A percentile compares a stretch with the other conserved stretches of the same genome.
Evolutionary conservation across 2,329 filamentous ascomycete genomes (phyloP).

Genomic region (Claviceps spartinae): DNA sequence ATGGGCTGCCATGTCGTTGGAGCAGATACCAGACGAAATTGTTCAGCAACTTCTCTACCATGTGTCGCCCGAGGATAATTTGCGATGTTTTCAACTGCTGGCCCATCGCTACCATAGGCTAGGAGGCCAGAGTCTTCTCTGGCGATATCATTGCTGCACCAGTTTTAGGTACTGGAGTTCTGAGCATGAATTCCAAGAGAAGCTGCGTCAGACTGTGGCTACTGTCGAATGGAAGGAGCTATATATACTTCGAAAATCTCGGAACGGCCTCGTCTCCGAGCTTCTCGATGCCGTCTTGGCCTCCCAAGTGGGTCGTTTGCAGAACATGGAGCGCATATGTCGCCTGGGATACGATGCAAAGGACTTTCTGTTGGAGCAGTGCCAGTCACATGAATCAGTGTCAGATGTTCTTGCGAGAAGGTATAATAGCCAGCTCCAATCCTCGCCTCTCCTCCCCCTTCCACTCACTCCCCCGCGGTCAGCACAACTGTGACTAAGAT

Average conservation of each 20-base stretch:
- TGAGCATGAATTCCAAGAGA: conserved; percentile 44
- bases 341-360: conserved; percentile 75
- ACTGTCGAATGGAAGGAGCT: conserved; percentile 62
- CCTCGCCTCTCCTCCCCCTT: background rate
- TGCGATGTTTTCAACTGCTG: conserved; percentile 35
- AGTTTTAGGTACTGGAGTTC: conserved; percentile 65
- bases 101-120: conserved; percentile 52
- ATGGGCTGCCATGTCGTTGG: conserved; percentile 23
- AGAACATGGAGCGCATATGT: conserved; percentile 57
- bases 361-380: conserved; percentile 62
- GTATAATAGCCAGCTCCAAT: conserved; percentile 16
- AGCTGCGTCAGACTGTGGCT: conserved; percentile 37
- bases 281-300: conserved; percentile 55
- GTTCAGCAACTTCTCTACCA: conserved; percentile 64
- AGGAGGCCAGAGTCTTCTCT: conserved; percentile 60
- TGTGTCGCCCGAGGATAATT: conserved; percentile 40
- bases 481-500: conserved; percentile 3
- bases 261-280: conserved; percentile 36
- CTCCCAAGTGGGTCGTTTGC: conserved; percentile 56
- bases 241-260: conserved; percentile 41
- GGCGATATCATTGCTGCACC: conserved; percentile 59
- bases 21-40: conserved; percentile 65
- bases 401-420: conserved; percentile 69
- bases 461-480: background rate
- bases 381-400: conserved; percentile 39